phyloP scores from a whole-genome alignment of 352 stramenopile species.

The Pythium sp. region DNA sequence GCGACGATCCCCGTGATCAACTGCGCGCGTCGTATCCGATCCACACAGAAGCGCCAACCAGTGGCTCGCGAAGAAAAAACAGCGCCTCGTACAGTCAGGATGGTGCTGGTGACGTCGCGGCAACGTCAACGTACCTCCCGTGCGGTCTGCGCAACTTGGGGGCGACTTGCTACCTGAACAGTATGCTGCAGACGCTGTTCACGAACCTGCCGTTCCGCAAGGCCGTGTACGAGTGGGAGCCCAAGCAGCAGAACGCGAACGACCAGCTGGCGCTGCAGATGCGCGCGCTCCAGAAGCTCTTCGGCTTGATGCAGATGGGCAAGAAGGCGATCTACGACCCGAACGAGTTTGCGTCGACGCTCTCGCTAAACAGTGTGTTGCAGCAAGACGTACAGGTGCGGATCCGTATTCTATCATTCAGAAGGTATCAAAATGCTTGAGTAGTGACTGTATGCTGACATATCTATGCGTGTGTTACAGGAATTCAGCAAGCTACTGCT shows the following conservation, averaged over 20 bases:
- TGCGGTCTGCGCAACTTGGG: conserved; percentile 81
- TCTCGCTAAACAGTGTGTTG: conserved; percentile 78
- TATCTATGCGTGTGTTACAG: conserved; percentile 24
- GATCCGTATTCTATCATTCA: background rate
- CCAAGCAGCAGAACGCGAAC: conserved; percentile 42
- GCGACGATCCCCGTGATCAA: conserved; percentile 64
- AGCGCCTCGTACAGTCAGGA: conserved; percentile 5
- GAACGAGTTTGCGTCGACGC: conserved; percentile 70
- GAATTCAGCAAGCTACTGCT: conserved; percentile 88
- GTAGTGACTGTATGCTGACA: conserved; percentile 3
- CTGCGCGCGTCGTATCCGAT: conserved; percentile 28
- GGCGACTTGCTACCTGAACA: conserved; percentile 89
- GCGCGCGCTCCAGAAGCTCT: conserved; percentile 79
- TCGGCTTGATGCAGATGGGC: conserved; percentile 80
- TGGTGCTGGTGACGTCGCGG: background rate
- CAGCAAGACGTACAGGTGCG: conserved; percentile 86
- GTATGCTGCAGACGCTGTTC: conserved; percentile 85
- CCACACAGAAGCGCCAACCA: background rate
- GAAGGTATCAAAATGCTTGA: background rate
- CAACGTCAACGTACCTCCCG: conserved; percentile 20
- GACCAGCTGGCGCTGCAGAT: conserved; percentile 67
- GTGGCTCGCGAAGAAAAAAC: conserved; percentile 9
- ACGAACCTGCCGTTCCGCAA: conserved; percentile 66
- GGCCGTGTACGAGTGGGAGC: conserved; percentile 78
- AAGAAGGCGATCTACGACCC: conserved; percentile 72